These are phyloP conservation scores for Aphanomyces cochlioides DNA, from an alignment of 352 stramenopile species.

Conservation along the genomic window DNA sequence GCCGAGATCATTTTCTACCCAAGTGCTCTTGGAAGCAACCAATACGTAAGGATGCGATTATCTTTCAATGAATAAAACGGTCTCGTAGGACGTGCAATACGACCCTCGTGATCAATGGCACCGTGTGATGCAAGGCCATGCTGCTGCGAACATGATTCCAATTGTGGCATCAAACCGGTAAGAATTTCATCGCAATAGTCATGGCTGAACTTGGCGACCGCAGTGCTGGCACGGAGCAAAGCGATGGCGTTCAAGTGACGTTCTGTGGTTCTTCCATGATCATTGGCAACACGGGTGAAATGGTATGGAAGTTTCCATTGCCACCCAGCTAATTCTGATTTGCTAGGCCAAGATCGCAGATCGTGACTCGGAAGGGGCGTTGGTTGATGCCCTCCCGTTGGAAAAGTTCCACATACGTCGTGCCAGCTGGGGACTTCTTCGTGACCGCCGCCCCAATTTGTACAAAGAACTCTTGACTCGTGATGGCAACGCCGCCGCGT, in stretches of 20 bases:
- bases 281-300: constrained; percentile 85
- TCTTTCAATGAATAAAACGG: constrained; percentile 36
- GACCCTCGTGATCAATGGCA: constrained; percentile 88
- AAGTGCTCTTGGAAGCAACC: constrained; percentile 80
- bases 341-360: constrained; percentile 79
- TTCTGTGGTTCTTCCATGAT: constrained; percentile 92
- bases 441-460: constrained; percentile 80
- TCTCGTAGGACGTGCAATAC: constrained; percentile 77
- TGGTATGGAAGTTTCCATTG: constrained; percentile 41
- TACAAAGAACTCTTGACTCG: constrained; percentile 79
- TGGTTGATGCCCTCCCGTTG: constrained; percentile 81
- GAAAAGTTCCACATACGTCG: constrained; percentile 83
- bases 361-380: constrained; percentile 78
- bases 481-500: constrained; percentile 45
- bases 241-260: constrained; percentile 81
- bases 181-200: not conserved
- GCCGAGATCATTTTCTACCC: constrained; percentile 84
- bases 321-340: not conserved
- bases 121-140: constrained; percentile 89
- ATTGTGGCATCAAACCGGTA: constrained; percentile 87
- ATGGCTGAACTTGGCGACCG: not conserved
- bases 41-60: constrained; percentile 41
- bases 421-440: constrained; percentile 82
- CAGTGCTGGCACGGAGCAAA: constrained; percentile 67
- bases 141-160: constrained; percentile 85